Percentiles rank a stretch among this genome's conserved stretches.
Evolutionary conservation across 129 eudicot genomes (phyloP).

Genomic region (Ambrosia trifida): DNA sequence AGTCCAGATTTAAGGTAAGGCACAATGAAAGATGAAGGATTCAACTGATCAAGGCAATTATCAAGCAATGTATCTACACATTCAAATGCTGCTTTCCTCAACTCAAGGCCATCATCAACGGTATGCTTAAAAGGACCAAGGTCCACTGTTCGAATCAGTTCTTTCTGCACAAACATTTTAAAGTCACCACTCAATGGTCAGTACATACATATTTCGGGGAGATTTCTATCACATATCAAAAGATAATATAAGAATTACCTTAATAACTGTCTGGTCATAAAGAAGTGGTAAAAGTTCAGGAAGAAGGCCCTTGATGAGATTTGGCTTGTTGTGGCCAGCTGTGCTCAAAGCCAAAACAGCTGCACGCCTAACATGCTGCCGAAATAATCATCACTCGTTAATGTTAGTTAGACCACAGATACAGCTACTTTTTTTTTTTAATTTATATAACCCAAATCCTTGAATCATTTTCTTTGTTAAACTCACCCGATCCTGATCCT

Average conservation of each 20-base stretch:
- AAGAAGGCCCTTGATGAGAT: constrained; percentile 82
- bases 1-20: constrained; percentile 93
- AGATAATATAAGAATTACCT: constrained; percentile 46
- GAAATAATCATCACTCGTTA: constrained; percentile 3
- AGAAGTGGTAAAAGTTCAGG: constrained; percentile 90
- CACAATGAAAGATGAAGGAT: constrained; percentile 92
- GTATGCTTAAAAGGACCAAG: constrained; percentile 99
- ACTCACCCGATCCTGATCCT: constrained; percentile 90
- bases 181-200: background rate
- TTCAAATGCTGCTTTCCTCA: constrained; percentile 99
- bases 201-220: background rate
- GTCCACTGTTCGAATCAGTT: constrained; percentile 93
- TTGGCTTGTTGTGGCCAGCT: constrained; percentile 98
- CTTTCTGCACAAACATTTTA: constrained; percentile 64
- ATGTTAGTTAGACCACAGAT: background rate
- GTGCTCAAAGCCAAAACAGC: constrained; percentile 97
- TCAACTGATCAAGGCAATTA: constrained; percentile 92
- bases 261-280: constrained; percentile 91
- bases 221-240: background rate
- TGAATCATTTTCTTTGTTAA: constrained; percentile 9
- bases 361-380: constrained; percentile 99
- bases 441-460: background rate
- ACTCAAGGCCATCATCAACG: constrained; percentile 96
- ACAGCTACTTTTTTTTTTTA: background rate
- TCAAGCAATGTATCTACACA: constrained; percentile 96